These are phyloP conservation scores for Populus nigra DNA, from an alignment of 345 rosid genomes.

Conservation along the genomic window DNA sequence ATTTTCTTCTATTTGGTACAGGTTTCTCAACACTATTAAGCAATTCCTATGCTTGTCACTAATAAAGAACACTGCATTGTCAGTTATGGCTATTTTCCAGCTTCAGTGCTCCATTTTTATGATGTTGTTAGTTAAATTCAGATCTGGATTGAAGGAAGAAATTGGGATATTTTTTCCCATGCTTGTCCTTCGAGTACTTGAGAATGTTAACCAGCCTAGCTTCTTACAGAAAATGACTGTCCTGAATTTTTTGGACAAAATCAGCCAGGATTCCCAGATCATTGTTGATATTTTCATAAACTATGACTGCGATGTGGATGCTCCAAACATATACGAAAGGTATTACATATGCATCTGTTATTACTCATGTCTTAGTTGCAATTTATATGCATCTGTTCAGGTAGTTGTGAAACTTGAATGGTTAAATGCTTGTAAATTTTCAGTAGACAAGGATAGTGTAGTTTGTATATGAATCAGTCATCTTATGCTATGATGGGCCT, in stretches of 20 bases:
- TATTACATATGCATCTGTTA: conserved; percentile 28
- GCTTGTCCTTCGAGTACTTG: conserved; percentile 92
- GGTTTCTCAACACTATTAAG: conserved; percentile 83
- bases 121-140: conserved; percentile 68
- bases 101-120: conserved; percentile 89
- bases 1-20: conserved; percentile 34
- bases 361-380: background rate
- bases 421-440: background rate
- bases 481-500: background rate
- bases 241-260: conserved; percentile 76
- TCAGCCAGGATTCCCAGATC: conserved; percentile 70
- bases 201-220: conserved; percentile 96
- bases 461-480: background rate
- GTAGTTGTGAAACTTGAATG: background rate
- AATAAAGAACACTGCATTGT: conserved; percentile 90
- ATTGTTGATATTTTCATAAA: conserved; percentile 89
- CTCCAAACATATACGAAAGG: conserved; percentile 96
- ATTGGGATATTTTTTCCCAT: conserved; percentile 94
- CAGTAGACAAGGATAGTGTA: background rate
- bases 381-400: background rate
- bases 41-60: conserved; percentile 88
- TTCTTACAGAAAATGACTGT: conserved; percentile 96
- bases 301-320: conserved; percentile 92
- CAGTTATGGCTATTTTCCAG: conserved; percentile 93
- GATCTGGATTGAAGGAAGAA: conserved; percentile 82